These are phyloP conservation scores for Papiliotrema flavescens DNA, from an alignment of 1,284 basidiomycete species.

Conservation along the genomic window DNA sequence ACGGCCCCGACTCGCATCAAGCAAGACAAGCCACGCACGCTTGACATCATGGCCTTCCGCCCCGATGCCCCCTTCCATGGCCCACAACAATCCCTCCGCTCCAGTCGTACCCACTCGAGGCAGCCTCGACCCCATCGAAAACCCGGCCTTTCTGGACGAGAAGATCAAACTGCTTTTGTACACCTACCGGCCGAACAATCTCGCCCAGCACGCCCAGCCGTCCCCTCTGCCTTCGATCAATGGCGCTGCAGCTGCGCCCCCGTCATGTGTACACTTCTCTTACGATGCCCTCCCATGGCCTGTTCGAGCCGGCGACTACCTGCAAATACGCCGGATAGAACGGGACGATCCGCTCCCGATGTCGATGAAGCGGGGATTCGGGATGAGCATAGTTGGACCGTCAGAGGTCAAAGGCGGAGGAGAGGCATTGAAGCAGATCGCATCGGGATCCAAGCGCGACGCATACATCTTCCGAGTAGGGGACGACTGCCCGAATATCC, in stretches of 20 bases:
- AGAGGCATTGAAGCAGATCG: conserved; percentile 35
- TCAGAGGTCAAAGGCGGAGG: conserved; percentile 12
- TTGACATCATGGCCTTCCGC: conserved; percentile 26
- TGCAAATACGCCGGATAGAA: conserved; percentile 35
- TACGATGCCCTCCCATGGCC: conserved; percentile 36
- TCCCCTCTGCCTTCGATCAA: conserved; percentile 24
- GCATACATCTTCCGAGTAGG: conserved; percentile 41
- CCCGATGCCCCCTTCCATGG: conserved; percentile 7
- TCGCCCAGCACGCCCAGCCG: conserved; percentile 16
- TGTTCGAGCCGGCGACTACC: conserved; percentile 37
- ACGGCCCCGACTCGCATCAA: conserved; percentile 8
- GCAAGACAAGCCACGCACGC: conserved; percentile 18
- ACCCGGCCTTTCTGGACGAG: background rate
- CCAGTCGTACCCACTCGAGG: conserved; percentile 1
- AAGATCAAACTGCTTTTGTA: conserved; percentile 21
- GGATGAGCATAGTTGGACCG: background rate
- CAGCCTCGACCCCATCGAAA: background rate
- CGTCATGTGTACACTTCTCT: conserved; percentile 25
- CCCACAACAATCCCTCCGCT: conserved; percentile 20
- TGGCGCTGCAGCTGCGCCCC: conserved; percentile 3
- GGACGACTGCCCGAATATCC: conserved; percentile 33
- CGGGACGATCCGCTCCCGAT: background rate
- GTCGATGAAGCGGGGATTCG: conserved; percentile 9
- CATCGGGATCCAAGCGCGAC: conserved; percentile 29
- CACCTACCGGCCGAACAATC: conserved; percentile 32